Base-by-base conservation (phyloP, 768 basidiomycete genomes). In the Boletus vermiculosoides region DNA sequence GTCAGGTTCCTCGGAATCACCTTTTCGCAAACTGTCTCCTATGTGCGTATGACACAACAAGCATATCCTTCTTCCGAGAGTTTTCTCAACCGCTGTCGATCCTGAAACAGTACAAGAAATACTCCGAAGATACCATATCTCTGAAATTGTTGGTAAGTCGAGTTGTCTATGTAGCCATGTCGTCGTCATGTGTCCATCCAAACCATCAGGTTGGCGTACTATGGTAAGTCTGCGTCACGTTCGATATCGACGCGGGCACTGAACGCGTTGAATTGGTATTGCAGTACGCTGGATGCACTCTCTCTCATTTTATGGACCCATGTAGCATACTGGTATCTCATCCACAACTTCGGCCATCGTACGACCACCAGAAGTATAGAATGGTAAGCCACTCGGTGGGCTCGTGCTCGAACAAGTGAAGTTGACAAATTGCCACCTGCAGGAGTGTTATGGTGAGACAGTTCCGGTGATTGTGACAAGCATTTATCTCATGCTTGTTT, bases 401-500 rank as follows among this genome's bases (percentile, higher is more conserved):
- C 16, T 18, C 30, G 4, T 33, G 54, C 8, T n/a, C 30, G 15
- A 46, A 30, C 45, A 7, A 16, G 25, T 54, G 45, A 31, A 13
- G 9, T 40, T 34, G 39, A 55, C 6, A 18, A n/a, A 25, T 22
- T n/a, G 15, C 22, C 20, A 15, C 30, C 6, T 23, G n/a, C 15
- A 56, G 50, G 55, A 52, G 49, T 20, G 28, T 2, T n/a, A 31
- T n/a, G 45, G 55, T 56, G 11, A 13, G 50, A 25, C 30, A 16
- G 9, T 46, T n/a, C 13, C 11, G 23, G 20, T 33, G 16, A 25
- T 34, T 12, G 12, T 40, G 42, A 22, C 7, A 13, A 33, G 2
- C 20, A 18, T 30, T 52, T 4, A 39, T 22, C 45, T 46, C 30
- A 46, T 20, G 16, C 16, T 18, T 18, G 30, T 25, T 33, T 28